Evolutionary conservation across 129 eudicot genomes (phyloP), one percentile per base, ranked within the genome.

Genomic region (Mikania micrantha): DNA sequence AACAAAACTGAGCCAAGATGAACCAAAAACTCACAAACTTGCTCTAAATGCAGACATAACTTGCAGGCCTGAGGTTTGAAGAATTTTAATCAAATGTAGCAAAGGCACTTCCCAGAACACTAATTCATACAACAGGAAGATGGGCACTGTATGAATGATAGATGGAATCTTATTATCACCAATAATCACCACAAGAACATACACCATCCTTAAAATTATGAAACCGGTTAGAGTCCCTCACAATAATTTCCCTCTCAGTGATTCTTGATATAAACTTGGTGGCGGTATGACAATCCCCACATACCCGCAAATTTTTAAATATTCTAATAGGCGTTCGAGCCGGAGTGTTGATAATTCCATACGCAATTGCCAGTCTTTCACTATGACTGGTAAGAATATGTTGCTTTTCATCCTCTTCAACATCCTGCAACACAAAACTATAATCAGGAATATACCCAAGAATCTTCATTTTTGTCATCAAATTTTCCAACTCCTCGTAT

Each of bases 391-490:
- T 73, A 54, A 91, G 93, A 10, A 91, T 87, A 60, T 79, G 79
- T 40, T 85, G 88, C 36, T 91, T 91, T 84, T 91, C 97, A 70
- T 91, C 97, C 64, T 87, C 97, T 75, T 91, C 97, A 13, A 91
- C 97, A 77, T 91, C 97, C 77, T 91, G 97, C 72, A 91, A 75
- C 39, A 91, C 97, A 75, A 83, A 91, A 50, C 86, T 91, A 64
- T 66, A 87, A 60, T 91, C 97, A 1, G 97, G 97, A 59, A 70
- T 62, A 85, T 91, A 91, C 61, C 97, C 97, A 28, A 87, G 67
- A 53, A 77, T 62, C 81, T 80, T 91, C 52, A 85, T 79, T 76
- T 83, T 83, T 22, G 73, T 79, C 56, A 74, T 81, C 35, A 85
- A 61, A 42, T 59, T 45, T 16, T 75, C 83, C 66, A 91, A 74